phyloP scores from a whole-genome alignment of 495 filamentous ascomycete genomes.

The Lichenothelia convexa region DNA sequence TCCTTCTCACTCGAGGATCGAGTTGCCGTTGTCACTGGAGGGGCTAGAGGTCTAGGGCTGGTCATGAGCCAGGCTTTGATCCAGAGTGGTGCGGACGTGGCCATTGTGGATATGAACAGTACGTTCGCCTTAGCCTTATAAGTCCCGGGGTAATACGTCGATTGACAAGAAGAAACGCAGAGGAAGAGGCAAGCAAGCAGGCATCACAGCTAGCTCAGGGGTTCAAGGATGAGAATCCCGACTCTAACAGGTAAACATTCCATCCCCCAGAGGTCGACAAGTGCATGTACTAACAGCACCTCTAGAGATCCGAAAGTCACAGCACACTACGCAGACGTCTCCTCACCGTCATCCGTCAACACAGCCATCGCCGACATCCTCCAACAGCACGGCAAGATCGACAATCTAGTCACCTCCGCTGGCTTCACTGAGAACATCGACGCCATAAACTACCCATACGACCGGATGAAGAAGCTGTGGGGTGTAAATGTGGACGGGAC shows the following conservation, averaged over 20 bases:
- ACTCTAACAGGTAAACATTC: conserved; percentile 36
- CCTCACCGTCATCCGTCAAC: conserved; percentile 57
- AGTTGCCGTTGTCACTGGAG: conserved; percentile 67
- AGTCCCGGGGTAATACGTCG: neutral
- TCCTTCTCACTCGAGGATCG: conserved; percentile 65
- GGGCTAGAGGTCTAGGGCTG: conserved; percentile 67
- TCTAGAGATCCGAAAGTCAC: conserved; percentile 61
- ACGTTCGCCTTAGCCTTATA: conserved; percentile 17
- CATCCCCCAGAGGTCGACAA: neutral
- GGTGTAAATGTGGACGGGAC: conserved; percentile 90
- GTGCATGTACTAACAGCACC: neutral
- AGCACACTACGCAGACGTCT: conserved; percentile 76
- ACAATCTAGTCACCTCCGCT: conserved; percentile 85
- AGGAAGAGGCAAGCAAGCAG: conserved; percentile 66
- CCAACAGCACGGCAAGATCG: conserved; percentile 56
- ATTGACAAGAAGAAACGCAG: conserved; percentile 21
- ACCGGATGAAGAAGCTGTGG: conserved; percentile 82
- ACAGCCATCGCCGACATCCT: conserved; percentile 50
- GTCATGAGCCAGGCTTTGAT: conserved; percentile 86
- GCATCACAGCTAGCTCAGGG: conserved; percentile 50
- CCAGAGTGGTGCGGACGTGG: conserved; percentile 69
- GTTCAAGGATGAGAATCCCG: conserved; percentile 62
- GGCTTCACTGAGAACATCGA: conserved; percentile 94
- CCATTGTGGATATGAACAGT: conserved; percentile 89
- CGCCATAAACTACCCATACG: conserved; percentile 70